Base-by-base conservation (phyloP, 345 rosid species). In the Eucalyptus regnans region DNA sequence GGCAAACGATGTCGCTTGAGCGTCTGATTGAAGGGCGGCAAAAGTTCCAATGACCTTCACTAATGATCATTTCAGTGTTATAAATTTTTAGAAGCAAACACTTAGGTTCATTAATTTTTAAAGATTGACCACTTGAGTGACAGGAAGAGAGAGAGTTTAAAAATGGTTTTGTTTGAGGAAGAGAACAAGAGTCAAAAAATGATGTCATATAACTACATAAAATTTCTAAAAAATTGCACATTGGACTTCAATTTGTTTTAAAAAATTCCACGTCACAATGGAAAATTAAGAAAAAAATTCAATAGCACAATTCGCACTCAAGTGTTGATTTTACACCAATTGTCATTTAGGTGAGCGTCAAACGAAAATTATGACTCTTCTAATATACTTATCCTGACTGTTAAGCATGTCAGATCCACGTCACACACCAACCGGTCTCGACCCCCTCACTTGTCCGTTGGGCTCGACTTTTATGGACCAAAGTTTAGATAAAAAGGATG, bases 21-120 rank as follows among this genome's bases (percentile, higher is more conserved):
- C 1, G 0, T 23, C 29, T 56, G 0, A 56, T 56, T 9, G 62
- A 56, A 56, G 1, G 29, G 23, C 1, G 4, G 0, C 7, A 0
- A 4, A 23, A 56, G 12, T 56, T 23, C 12, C 6, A 22, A 52
- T 18, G 58, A 52, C 25, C 13, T 56, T 56, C 29, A 22, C 1
- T 1, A 56, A 56, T 23, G 62, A 22, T 23, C 13, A 0, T 56
- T 56, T 56, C 6, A 56, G 0, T 56, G 29, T 22, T 4, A 56
- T 1, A 56, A 56, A 56, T 56, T 56, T 56, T 56, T 56, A 9
- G 29, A 56, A 56, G 62, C 0, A 0, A 56, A 56, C 13, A 56
- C 29, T 56, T 56, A 56, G 6, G 62, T 0, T 56, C 62, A 56
- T 56, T 25, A 56, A 56, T 23, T 56, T 56, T 23, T 56, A 23